Evolutionary conservation across 169 alveolate species (phyloP).

Genomic region (Eimeria acervulina): DNA sequence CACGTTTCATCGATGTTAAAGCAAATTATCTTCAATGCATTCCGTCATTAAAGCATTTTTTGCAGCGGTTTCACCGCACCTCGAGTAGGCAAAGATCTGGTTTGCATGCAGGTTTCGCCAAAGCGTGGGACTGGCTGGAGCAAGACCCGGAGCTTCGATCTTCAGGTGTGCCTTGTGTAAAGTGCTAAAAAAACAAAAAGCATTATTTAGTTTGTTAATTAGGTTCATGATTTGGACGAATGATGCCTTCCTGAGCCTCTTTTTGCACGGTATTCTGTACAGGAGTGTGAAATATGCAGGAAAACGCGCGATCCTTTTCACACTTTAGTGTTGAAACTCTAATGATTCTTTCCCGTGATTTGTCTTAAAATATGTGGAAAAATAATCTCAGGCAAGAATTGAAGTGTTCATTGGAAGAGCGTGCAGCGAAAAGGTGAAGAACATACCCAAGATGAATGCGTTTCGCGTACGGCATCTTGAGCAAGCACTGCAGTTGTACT

Average conservation of each 20-base stretch:
- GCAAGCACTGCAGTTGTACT: slow-evolving; percentile 87
- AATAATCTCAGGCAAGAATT: too few relatives aligned
- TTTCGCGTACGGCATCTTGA: slow-evolving; percentile 90
- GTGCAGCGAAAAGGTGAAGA: neutral
- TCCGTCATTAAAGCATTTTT: neutral
- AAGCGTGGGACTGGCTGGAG: neutral
- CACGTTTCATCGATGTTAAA: neutral
- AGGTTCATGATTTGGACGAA: neutral
- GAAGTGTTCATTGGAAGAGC: too few relatives aligned
- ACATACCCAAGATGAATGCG: slow-evolving; percentile 84
- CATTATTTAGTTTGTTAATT: too few relatives aligned
- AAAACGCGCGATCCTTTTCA: too few relatives aligned
- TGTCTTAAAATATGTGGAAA: too few relatives aligned
- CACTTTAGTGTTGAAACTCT: too few relatives aligned
- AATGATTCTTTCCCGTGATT: too few relatives aligned
- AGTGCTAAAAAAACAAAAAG: too few relatives aligned
- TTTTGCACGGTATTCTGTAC: too few relatives aligned
- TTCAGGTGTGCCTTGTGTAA: neutral
- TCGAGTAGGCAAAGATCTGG: neutral
- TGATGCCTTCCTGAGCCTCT: too few relatives aligned
- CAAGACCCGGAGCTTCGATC: neutral
- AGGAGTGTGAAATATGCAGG: too few relatives aligned
- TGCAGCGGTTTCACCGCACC: neutral
- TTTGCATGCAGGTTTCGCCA: neutral
- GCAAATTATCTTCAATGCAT: too few relatives aligned